phyloP scores from a whole-genome alignment of 2,329 filamentous ascomycete species.

The Cladophialophora bantiana region DNA sequence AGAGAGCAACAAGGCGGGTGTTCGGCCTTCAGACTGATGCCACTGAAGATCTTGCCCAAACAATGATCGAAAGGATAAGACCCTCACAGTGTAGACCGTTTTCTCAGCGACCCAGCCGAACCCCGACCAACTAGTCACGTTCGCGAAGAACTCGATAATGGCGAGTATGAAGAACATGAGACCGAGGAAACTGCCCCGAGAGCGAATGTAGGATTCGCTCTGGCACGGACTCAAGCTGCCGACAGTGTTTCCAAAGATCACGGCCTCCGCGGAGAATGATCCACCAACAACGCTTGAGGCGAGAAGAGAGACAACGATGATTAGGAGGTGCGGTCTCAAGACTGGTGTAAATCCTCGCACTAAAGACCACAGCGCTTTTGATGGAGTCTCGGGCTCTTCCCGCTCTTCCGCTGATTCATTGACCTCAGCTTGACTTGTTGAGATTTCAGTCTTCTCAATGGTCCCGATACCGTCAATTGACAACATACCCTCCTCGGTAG shows the following conservation, averaged over 20 bases:
- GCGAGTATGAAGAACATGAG: slow-evolving; percentile 68
- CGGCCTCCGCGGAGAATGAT: slow-evolving; percentile 64
- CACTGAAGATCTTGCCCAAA: slow-evolving; percentile 45
- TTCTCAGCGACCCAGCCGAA: slow-evolving; percentile 35
- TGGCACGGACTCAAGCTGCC: slow-evolving; percentile 64
- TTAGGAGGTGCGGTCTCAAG: slow-evolving; percentile 54
- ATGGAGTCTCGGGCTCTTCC: slow-evolving; percentile 15
- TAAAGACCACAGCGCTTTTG: slow-evolving; percentile 34
- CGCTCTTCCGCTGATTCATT: slow-evolving; percentile 10
- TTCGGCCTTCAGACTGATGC: slow-evolving; percentile 71
- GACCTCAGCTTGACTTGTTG: background rate
- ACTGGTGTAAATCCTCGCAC: slow-evolving; percentile 47
- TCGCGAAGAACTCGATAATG: slow-evolving; percentile 66
- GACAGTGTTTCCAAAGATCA: slow-evolving; percentile 68
- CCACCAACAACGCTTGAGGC: slow-evolving; percentile 62
- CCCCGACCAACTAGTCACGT: slow-evolving; percentile 52
- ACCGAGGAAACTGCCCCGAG: slow-evolving; percentile 61
- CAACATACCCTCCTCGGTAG: background rate
- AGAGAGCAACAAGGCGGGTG: slow-evolving; percentile 67
- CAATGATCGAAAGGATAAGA: slow-evolving; percentile 37
- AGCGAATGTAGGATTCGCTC: slow-evolving; percentile 56
- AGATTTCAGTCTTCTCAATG: slow-evolving; percentile 30
- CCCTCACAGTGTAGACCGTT: slow-evolving; percentile 30
- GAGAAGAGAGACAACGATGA: slow-evolving; percentile 58
- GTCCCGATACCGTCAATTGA: background rate